Base-by-base conservation (phyloP, 345 rosid species). In the Aquilaria sinensis region DNA sequence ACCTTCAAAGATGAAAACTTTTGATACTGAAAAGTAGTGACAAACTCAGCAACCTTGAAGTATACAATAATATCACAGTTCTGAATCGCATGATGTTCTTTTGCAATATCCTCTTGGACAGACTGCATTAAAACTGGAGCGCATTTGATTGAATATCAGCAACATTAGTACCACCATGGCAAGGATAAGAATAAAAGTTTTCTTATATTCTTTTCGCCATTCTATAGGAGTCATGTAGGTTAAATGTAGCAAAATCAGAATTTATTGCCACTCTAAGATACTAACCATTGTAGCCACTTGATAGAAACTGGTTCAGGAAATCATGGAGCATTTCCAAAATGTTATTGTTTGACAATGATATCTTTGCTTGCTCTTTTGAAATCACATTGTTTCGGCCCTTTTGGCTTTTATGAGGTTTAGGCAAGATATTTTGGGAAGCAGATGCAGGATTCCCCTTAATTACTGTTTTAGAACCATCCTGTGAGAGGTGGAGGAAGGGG, bases 381-480 rank as follows among this genome's bases (percentile, higher is more conserved):
- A 81, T 79, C 76, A 78, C 90, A 67, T 83, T 88, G 58, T 51
- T 67, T 15, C 73, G 73, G 57, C 78, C 77, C 62, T 81, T 82
- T 51, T 58, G 74, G 63, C 73, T 63, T 71, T 77, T 75, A 48
- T 78, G 79, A 70, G 84, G 73, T 62, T 80, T 85, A 52, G 68
- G 65, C 11, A 70, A 55, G 53, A 67, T 37, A 60, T 73, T 80
- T 12, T 64, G 75, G 30, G 78, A 70, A 72, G 73, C 71, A 74
- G 77, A 56, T 61, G 72, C 70, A 54, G 87, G 88, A 48, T 80
- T 83, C 68, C 91, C 93, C 63, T 80, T 85, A 69, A 76, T 67
- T 63, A 94, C 81, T 56, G 92, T 79, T 75, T 83, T 86, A 65
- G 80, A 76, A 66, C 99, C 99, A 86, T 81, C 97, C 99, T 94